Conservation (phyloP, 306 rosid species). For the Prunus armeniaca region DNA sequence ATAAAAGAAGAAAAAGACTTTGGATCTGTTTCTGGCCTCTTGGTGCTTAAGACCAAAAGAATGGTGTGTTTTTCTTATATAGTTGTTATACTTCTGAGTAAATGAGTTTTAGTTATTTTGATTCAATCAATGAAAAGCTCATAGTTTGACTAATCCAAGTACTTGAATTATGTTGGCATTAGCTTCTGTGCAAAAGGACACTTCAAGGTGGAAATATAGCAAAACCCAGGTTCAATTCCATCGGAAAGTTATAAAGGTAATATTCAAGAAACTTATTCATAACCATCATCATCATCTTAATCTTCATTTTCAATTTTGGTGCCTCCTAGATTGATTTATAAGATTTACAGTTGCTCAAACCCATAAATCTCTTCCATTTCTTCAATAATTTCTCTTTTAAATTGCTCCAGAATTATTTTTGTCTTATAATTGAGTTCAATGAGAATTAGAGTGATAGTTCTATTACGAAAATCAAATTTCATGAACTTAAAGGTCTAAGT, state of each 20-base stretch:
- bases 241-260: not conserved
- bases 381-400: not conserved
- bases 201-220: not conserved
- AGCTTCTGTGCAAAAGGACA: not conserved
- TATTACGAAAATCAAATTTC: too few relatives aligned
- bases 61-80: not conserved
- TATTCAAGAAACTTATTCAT: too few relatives aligned
- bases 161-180: not conserved
- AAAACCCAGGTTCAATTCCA: not conserved
- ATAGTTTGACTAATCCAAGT: not conserved
- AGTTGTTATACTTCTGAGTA: not conserved
- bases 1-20: not conserved
- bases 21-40: slow-evolving; percentile 3
- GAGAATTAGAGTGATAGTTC: not conserved
- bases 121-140: not conserved
- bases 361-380: not conserved
- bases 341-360: not conserved
- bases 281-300: not conserved
- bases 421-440: not conserved
- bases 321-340: not conserved
- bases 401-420: not conserved
- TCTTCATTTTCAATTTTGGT: not conserved
- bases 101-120: not conserved
- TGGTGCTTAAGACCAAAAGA: not conserved
- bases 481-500: not conserved